Conservation (phyloP, 2,329 filamentous ascomycete species). For the Pyricularia grisea region DNA sequence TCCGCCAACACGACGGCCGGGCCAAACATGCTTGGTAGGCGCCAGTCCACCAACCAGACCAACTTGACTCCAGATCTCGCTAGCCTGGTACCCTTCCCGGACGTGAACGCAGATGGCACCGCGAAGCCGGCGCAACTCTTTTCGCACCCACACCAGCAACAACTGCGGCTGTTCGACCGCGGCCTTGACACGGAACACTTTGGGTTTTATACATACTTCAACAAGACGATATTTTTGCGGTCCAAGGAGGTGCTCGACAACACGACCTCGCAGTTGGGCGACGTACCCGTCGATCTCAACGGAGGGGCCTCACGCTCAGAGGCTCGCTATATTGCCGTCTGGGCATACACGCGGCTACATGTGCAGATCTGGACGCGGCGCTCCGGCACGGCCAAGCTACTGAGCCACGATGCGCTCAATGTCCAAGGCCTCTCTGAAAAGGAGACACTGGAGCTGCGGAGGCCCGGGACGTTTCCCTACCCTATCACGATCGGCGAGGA, state of each 20-base stretch:
- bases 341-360: conserved; percentile 51
- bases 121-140: conserved; percentile 64
- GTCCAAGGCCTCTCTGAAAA: conserved; percentile 46
- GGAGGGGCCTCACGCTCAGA: conserved; percentile 45
- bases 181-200: conserved; percentile 77
- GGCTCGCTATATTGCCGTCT: conserved; percentile 47
- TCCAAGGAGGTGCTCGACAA: conserved; percentile 39
- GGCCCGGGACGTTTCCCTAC: conserved; percentile 53
- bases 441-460: conserved; percentile 21
- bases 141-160: conserved; percentile 63
- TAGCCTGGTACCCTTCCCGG: conserved; percentile 51
- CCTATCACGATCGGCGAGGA: conserved; percentile 52
- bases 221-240: conserved; percentile 75
- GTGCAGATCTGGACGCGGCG: conserved; percentile 56
- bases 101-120: conserved; percentile 56
- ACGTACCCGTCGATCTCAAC: conserved; percentile 38
- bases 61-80: conserved; percentile 7
- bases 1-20: conserved; percentile 25
- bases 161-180: conserved; percentile 76
- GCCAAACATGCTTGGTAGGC: conserved; percentile 16
- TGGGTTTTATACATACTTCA: conserved; percentile 88
- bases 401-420: conserved; percentile 19
- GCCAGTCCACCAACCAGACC: conserved; percentile 7
- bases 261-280: conserved; percentile 28
- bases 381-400: conserved; percentile 31